Evolutionary conservation across 2,329 filamentous ascomycete species (phyloP), one percentile per base, ranked within the genome.

Genomic region (Neofusicoccum sp.): DNA sequence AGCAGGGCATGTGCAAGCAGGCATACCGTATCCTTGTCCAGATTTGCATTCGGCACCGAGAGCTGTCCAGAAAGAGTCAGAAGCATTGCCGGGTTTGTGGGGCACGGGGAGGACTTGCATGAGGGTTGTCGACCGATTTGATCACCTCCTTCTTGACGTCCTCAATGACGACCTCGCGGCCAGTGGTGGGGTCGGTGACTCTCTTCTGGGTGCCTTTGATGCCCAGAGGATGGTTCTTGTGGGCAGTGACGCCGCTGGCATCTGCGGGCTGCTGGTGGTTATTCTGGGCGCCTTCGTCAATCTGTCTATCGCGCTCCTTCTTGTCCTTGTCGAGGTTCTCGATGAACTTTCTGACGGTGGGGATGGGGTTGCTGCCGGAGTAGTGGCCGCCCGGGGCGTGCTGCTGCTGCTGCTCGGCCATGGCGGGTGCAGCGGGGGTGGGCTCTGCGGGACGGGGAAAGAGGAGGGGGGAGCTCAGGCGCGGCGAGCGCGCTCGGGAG

Each of bases 181-280:
- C 93, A 0, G 94, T 97, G 0, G 92, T 91, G 0, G 94, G 94
- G 74, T 98, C 94, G 1, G 90, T 92, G 48, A 97, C 93, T 2
- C 72, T 79, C 68, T 88, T 84, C 66, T 84, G 78, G 9, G 80
- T 79, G 14, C 78, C 78, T 52, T 77, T 77, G 62, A 81, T 78
- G 7, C 78, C 76, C 14, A 77, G 71, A 61, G 79, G 74, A 56
- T 80, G 76, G 54, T 80, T 76, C 67, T 81, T 71, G 70, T 87
- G 84, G n/a, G 61, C 34, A 14, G 28, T 36, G 12, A 29, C 48
- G 33, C 37, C 48, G 47, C 74, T 70, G 7, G 75, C 78, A 54
- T 79, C 78, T 22, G 69, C 70, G 37, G 73, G 70, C 65, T 87
- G 82, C 11, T 81, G 78, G 43, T 76, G 71, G 14, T 78, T 76